Conservation (phyloP, 768 basidiomycete species). For the Suillus decipiens region DNA sequence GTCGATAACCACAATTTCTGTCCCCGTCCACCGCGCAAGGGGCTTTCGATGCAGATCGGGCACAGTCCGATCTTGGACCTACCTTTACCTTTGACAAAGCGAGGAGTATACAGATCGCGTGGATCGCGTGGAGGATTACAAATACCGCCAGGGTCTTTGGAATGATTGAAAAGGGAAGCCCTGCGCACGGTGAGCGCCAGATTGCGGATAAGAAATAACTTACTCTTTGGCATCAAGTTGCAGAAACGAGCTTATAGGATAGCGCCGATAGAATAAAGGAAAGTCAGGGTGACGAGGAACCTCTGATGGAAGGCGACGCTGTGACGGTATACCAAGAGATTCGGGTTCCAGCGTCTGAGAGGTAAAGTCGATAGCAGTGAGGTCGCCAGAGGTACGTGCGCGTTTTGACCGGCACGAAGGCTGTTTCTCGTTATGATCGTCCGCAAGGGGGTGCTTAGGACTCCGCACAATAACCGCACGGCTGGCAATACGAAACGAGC, state of each 20-base stretch:
- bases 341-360: not conserved
- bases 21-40: conserved; percentile 61
- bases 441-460: not conserved
- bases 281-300: conserved; percentile 52
- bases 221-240: conserved; percentile 43
- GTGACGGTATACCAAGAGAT: conserved; percentile 13
- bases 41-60: conserved; percentile 70
- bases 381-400: not conserved
- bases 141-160: conserved; percentile 38
- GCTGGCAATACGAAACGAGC: not conserved
- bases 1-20: conserved; percentile 71
- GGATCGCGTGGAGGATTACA: conserved; percentile 62
- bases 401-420: not conserved
- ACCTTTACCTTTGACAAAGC: conserved; percentile 73
- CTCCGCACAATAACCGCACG: not conserved
- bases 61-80: conserved; percentile 72
- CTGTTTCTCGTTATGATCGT: not conserved
- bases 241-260: conserved; percentile 62
- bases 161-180: conserved; percentile 20
- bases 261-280: conserved; percentile 68
- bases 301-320: conserved; percentile 52
- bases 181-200: conserved; percentile 14
- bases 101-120: conserved; percentile 76
- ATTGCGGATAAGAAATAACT: conserved; percentile 18
- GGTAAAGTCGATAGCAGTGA: not conserved